These are phyloP conservation scores for Rhododendron mucronatum DNA, from an alignment of 148 eudicot species.

Conservation along the genomic window DNA sequence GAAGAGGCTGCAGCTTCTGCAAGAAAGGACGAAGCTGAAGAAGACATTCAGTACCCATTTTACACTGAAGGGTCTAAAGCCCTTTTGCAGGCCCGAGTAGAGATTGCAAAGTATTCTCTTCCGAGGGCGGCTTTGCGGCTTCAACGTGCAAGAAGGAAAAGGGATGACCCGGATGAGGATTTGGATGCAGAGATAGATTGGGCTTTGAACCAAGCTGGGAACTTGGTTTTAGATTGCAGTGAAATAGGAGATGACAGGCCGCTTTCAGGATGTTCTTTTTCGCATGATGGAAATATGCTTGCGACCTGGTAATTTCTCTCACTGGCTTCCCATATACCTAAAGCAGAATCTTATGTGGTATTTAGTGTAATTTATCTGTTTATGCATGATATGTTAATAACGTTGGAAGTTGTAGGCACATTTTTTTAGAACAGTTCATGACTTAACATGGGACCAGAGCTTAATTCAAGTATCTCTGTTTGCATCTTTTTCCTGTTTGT, in stretches of 20 bases:
- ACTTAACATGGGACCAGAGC: neutral
- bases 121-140: constrained; percentile 59
- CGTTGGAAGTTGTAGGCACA: neutral
- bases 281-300: constrained; percentile 68
- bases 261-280: constrained; percentile 78
- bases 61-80: constrained; percentile 72
- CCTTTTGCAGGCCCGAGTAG: constrained; percentile 56
- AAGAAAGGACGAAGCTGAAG: constrained; percentile 47
- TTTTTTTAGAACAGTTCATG: neutral
- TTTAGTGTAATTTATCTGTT: neutral
- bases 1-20: constrained; percentile 59
- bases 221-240: constrained; percentile 64
- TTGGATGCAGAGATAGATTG: constrained; percentile 78
- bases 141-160: constrained; percentile 67
- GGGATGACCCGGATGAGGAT: constrained; percentile 95
- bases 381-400: neutral
- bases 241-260: constrained; percentile 94
- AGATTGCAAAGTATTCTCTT: constrained; percentile 65
- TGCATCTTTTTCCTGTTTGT: neutral
- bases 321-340: neutral
- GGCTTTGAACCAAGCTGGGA: constrained; percentile 68
- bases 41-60: constrained; percentile 81
- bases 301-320: constrained; percentile 69
- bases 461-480: neutral
- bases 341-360: neutral